Conservation (phyloP, 2,329 filamentous ascomycete species). For the Mollisiaceae sp. region DNA sequence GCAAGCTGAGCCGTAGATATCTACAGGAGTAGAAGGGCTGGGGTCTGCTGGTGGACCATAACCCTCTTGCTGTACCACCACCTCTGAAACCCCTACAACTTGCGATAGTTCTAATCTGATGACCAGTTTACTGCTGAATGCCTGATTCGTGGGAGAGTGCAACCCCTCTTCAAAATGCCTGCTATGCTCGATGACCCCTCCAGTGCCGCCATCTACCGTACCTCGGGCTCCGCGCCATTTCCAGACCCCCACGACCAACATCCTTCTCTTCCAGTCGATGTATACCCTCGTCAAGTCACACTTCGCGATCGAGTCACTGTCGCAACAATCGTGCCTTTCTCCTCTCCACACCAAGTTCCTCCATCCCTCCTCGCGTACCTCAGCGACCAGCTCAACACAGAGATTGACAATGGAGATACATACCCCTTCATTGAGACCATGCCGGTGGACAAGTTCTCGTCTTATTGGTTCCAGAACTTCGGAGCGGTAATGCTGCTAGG, state of each 20-base stretch:
- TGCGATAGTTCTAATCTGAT: not conserved
- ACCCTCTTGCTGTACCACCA: not conserved
- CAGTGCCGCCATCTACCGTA: slow-evolving; percentile 58
- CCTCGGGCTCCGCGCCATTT: slow-evolving; percentile 57
- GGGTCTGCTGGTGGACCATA: not conserved
- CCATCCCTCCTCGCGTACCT: slow-evolving; percentile 66
- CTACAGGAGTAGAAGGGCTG: not conserved
- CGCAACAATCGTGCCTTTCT: slow-evolving; percentile 72
- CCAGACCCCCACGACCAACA: slow-evolving; percentile 55
- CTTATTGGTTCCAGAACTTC: slow-evolving; percentile 78
- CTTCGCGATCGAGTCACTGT: slow-evolving; percentile 70
- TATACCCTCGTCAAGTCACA: slow-evolving; percentile 66
- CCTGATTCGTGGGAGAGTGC: slow-evolving; percentile 9
- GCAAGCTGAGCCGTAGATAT: not conserved
- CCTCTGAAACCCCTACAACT: not conserved
- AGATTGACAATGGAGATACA: slow-evolving; percentile 75
- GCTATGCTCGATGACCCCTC: slow-evolving; percentile 67
- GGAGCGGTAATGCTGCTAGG: slow-evolving; percentile 73
- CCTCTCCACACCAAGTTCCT: slow-evolving; percentile 64
- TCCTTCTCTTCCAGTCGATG: slow-evolving; percentile 48
- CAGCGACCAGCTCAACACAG: slow-evolving; percentile 69
- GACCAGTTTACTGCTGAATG: slow-evolving; percentile 11
- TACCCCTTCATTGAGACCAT: slow-evolving; percentile 73
- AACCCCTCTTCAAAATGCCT: slow-evolving; percentile 51
- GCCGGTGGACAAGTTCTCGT: slow-evolving; percentile 63